Evolutionary conservation across 768 basidiomycete species (phyloP).

Genomic region (Leccinum subgranulosum): DNA sequence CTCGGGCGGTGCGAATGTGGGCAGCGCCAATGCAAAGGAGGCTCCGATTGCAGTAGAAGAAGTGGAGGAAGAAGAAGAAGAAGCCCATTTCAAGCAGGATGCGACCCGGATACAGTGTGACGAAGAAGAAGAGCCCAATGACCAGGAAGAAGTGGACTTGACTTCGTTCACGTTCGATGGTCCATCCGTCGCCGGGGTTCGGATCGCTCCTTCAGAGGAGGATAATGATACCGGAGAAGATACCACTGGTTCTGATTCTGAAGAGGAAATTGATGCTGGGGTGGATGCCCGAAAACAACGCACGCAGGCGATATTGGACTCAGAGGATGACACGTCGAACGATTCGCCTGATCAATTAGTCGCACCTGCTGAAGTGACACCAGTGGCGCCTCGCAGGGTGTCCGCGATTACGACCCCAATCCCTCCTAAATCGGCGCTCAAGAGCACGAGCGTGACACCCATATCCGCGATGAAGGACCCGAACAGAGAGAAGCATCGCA

Average conservation of each 20-base stretch:
- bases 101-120: neutral
- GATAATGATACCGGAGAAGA: slow-evolving; percentile 32
- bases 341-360: slow-evolving; percentile 5
- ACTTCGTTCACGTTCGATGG: slow-evolving; percentile 73
- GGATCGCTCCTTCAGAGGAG: slow-evolving; percentile 43
- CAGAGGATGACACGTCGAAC: slow-evolving; percentile 40
- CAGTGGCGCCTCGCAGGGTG: slow-evolving; percentile 15
- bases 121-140: slow-evolving; percentile 45
- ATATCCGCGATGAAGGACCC: slow-evolving; percentile 56
- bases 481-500: slow-evolving; percentile 46
- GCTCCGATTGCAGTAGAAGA: slow-evolving; percentile 7
- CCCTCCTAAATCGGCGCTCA: slow-evolving; percentile 40
- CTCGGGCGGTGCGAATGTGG: slow-evolving; percentile 25
- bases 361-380: slow-evolving; percentile 15
- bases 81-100: neutral
- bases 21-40: neutral
- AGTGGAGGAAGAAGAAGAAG: slow-evolving; percentile 34
- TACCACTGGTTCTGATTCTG: slow-evolving; percentile 40
- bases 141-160: slow-evolving; percentile 65
- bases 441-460: slow-evolving; percentile 50
- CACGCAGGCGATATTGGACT: slow-evolving; percentile 12
- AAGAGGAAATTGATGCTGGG: slow-evolving; percentile 20
- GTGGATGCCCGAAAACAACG: slow-evolving; percentile 5
- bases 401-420: slow-evolving; percentile 22
- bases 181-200: slow-evolving; percentile 49